These are phyloP conservation scores for Mayamaea pseudoterrestris DNA, from an alignment of 108 stramenopile genomes.

Conservation along the genomic window DNA sequence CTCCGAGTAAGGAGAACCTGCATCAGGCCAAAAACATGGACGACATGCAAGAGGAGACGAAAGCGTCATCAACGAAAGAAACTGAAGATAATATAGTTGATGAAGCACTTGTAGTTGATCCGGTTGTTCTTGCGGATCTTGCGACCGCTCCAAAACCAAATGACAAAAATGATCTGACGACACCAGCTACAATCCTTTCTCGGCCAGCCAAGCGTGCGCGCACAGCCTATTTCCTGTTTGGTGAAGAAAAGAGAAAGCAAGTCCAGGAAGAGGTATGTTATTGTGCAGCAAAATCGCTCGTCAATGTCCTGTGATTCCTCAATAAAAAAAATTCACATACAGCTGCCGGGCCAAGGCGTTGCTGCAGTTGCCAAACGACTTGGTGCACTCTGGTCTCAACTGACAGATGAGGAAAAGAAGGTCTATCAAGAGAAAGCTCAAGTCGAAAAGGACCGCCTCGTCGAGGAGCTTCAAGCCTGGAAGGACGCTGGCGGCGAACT, in stretches of 20 bases:
- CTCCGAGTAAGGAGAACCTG: too few relatives aligned
- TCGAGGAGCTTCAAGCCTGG: constrained; percentile 35
- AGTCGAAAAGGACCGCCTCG: constrained; percentile 42
- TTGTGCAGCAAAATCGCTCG: neutral
- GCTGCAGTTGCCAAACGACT: constrained; percentile 38
- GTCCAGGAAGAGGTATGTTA: constrained; percentile 46
- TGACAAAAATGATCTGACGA: too few relatives aligned
- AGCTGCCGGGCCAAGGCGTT: constrained; percentile 58
- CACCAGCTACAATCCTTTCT: constrained; percentile 1
- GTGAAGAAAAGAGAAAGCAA: constrained; percentile 51
- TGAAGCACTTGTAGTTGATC: too few relatives aligned
- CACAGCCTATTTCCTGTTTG: constrained; percentile 80
- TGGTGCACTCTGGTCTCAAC: constrained; percentile 41
- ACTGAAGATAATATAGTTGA: too few relatives aligned
- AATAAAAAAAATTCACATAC: neutral
- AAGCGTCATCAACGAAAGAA: too few relatives aligned
- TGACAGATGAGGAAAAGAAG: constrained; percentile 35
- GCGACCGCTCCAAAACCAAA: too few relatives aligned
- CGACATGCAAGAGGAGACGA: too few relatives aligned
- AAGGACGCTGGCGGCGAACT: constrained; percentile 35
- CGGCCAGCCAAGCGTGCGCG: constrained; percentile 54
- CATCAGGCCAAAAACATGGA: too few relatives aligned
- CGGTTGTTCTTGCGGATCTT: too few relatives aligned
- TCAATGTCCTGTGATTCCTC: constrained; percentile 1
- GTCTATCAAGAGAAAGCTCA: constrained; percentile 43